Evolutionary conservation across 2,329 filamentous ascomycete genomes (phyloP).

Genomic region (Periglandula ipomoeae): DNA sequence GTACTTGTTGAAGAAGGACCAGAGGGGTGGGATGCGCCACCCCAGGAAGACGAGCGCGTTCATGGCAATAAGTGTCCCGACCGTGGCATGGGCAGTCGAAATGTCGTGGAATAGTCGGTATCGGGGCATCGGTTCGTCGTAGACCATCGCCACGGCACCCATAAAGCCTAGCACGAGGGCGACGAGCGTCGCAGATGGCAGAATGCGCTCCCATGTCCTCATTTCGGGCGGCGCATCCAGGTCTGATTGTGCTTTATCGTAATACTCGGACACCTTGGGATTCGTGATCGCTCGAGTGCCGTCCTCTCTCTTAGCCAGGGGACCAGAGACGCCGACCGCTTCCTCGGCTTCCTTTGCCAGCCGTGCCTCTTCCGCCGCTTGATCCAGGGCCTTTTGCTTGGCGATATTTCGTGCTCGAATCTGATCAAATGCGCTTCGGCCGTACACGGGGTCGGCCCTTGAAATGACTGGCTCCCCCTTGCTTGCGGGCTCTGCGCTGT

Average conservation of each 20-base stretch:
- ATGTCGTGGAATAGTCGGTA: slow-evolving; percentile 51
- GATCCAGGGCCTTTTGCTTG: slow-evolving; percentile 37
- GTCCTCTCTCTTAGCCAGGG: slow-evolving; percentile 31
- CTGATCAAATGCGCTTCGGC: slow-evolving; percentile 45
- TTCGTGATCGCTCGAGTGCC: slow-evolving; percentile 30
- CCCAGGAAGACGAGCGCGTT: slow-evolving; percentile 48
- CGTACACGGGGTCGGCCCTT: slow-evolving; percentile 43
- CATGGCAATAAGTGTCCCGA: slow-evolving; percentile 49
- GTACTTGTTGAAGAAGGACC: slow-evolving; percentile 58
- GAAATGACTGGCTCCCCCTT: slow-evolving; percentile 13
- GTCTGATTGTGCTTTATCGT: slow-evolving; percentile 38
- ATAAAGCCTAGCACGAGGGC: slow-evolving; percentile 34
- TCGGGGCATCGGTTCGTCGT: slow-evolving; percentile 42
- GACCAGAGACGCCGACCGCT: slow-evolving; percentile 23
- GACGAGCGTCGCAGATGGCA: slow-evolving; percentile 43
- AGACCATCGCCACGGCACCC: slow-evolving; percentile 35
- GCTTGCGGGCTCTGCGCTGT: slow-evolving; percentile 16
- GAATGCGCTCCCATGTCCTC: slow-evolving; percentile 40
- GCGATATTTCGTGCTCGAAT: slow-evolving; percentile 46
- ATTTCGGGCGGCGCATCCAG: slow-evolving; percentile 44
- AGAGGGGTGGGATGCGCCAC: slow-evolving; percentile 58
- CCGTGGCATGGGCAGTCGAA: slow-evolving; percentile 53
- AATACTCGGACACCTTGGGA: slow-evolving; percentile 28
- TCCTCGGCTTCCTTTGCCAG: slow-evolving; percentile 32
- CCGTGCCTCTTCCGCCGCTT: slow-evolving; percentile 31